phyloP scores from a whole-genome alignment of 805 yeast genomes.

The Dipodascus albidus region DNA sequence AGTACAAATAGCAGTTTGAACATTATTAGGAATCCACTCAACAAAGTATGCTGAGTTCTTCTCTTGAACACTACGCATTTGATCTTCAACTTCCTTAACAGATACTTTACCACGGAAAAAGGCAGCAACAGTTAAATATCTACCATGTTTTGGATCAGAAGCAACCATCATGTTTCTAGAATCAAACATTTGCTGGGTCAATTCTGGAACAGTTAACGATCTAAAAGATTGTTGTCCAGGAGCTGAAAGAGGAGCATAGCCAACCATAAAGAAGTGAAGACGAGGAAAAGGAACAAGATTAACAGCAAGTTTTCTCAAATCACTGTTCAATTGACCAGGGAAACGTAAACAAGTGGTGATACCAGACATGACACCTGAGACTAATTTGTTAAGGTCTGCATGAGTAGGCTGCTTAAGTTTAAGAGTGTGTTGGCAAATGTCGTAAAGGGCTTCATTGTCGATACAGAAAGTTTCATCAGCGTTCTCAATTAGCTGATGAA shows the following conservation, averaged over 20 bases:
- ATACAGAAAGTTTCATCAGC: slow-evolving; percentile 92
- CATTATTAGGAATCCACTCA: slow-evolving; percentile 96
- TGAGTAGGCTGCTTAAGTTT: slow-evolving; percentile 71
- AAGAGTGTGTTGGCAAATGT: slow-evolving; percentile 79
- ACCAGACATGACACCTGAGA: slow-evolving; percentile 90
- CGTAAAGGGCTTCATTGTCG: slow-evolving; percentile 89
- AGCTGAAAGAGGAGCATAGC: slow-evolving; percentile 86
- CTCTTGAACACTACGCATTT: slow-evolving; percentile 76
- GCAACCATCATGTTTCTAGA: slow-evolving; percentile 95
- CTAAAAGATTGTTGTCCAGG: slow-evolving; percentile 75
- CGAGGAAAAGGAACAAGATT: slow-evolving; percentile 95
- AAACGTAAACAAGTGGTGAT: slow-evolving; percentile 89
- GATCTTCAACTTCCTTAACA: slow-evolving; percentile 90
- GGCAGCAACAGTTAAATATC: slow-evolving; percentile 88
- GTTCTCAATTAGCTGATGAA: slow-evolving; percentile 85
- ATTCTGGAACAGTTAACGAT: slow-evolving; percentile 79
- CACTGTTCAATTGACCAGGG: slow-evolving; percentile 93
- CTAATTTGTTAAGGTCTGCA: slow-evolving; percentile 70
- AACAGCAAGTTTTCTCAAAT: slow-evolving; percentile 85
- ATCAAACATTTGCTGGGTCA: slow-evolving; percentile 91
- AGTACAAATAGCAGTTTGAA: slow-evolving; percentile 88
- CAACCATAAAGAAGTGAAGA: slow-evolving; percentile 92
- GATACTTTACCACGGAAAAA: slow-evolving; percentile 92
- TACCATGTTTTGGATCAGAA: slow-evolving; percentile 83
- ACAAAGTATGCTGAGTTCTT: slow-evolving; percentile 76